Evolutionary conservation across 1,139 yeast genomes (phyloP).

Genomic region (Yamadazyma friedrichii): DNA sequence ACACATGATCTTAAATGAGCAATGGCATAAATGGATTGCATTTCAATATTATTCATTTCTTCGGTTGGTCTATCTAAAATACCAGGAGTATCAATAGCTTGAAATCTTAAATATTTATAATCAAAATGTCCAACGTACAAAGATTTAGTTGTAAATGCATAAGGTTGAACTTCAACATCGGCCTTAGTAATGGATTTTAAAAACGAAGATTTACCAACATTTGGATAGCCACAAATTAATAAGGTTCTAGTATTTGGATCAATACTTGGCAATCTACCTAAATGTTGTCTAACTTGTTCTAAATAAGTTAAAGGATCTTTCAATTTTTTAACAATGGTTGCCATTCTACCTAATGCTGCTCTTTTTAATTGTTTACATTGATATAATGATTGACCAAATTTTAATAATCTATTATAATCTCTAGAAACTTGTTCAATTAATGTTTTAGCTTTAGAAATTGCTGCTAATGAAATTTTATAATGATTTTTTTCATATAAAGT

Average conservation of each 20-base stretch:
- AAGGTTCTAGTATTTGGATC: conserved; percentile 98
- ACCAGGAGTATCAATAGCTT: conserved; percentile 99
- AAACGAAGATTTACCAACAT: conserved; percentile 97
- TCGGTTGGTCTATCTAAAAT: conserved; percentile 97
- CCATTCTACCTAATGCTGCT: conserved; percentile 99
- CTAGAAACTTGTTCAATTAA: conserved; percentile 93
- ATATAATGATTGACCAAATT: conserved; percentile 95
- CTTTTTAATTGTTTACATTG: conserved; percentile 98
- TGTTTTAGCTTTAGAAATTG: conserved; percentile 89
- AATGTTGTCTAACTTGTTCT: conserved; percentile 98
- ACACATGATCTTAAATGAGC: conserved; percentile 97
- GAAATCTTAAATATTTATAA: conserved; percentile 94
- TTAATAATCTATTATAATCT: conserved; percentile 88
- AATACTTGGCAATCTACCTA: conserved; percentile 96
- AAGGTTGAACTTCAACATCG: conserved; percentile 98
- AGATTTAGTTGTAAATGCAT: conserved; percentile 96
- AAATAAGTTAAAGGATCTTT: conserved; percentile 90
- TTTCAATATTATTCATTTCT: conserved; percentile 98
- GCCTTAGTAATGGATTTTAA: conserved; percentile 93
- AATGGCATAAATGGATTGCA: conserved; percentile 98
- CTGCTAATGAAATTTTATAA: conserved; percentile 95
- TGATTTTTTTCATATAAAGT: conserved; percentile 97
- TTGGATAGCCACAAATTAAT: conserved; percentile 97
- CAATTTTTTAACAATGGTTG: conserved; percentile 90
- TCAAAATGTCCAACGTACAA: conserved; percentile 96